phyloP scores from a whole-genome alignment of 257 asterid species.

The Scutellaria barbata region DNA sequence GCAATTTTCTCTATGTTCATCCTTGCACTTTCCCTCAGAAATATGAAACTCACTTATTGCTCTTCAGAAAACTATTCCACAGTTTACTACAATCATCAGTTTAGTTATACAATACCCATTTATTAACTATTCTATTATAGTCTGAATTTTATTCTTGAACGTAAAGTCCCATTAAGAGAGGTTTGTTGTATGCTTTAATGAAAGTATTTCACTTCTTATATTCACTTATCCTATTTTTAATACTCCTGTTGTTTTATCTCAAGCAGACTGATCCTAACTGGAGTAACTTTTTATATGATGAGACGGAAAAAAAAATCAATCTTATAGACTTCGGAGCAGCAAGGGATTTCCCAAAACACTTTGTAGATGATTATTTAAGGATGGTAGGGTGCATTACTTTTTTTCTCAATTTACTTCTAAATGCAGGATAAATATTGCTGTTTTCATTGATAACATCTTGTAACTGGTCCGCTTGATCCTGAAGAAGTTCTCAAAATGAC shows the following conservation, averaged over 20 bases:
- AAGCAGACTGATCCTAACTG: constrained; percentile 99
- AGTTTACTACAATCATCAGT: background rate
- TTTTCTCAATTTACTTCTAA: background rate
- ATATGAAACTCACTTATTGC: background rate
- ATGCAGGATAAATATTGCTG: background rate
- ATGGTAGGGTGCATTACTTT: constrained; percentile 61
- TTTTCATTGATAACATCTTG: no score
- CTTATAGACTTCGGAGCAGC: constrained; percentile 99
- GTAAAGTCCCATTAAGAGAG: background rate
- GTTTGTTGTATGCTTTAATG: background rate
- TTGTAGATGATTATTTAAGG: constrained; percentile 84
- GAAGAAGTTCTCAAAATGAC: no score
- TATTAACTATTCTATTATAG: background rate
- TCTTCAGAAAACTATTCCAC: background rate
- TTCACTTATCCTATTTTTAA: constrained; percentile 17
- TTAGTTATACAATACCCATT: background rate
- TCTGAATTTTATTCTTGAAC: constrained; percentile 11
- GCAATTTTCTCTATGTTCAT: background rate
- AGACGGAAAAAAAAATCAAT: constrained; percentile 59
- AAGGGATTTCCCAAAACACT: constrained; percentile 76
- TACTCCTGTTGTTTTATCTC: constrained; percentile 30
- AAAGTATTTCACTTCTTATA: background rate
- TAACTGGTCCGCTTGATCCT: no score
- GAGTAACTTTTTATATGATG: constrained; percentile 89
- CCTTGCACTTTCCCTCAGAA: background rate